Evolutionary conservation across 2,329 filamentous ascomycete genomes (phyloP).

Genomic region (Colletotrichum higginsianum): DNA sequence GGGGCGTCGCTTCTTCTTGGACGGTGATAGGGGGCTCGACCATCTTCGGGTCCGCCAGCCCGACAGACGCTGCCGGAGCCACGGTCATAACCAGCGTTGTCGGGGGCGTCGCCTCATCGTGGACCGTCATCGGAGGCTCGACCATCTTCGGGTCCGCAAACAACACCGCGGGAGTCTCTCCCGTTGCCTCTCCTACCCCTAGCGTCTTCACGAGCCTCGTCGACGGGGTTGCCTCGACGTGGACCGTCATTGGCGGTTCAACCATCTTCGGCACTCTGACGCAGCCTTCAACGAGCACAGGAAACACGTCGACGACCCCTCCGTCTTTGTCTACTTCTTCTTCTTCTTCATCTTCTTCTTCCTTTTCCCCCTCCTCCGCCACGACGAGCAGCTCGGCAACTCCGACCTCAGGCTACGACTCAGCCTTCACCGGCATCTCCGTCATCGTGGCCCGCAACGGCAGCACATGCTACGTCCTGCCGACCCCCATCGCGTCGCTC

Average conservation of each 20-base stretch:
- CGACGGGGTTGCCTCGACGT: constrained; percentile 1
- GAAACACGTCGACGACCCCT: not conserved
- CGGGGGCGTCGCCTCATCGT: constrained; percentile 6
- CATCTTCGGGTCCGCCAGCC: not conserved
- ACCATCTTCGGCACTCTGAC: not conserved
- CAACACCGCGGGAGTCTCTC: not conserved
- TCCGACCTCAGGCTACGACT: not conserved
- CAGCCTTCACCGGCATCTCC: constrained; percentile 35
- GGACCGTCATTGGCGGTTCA: constrained; percentile 11
- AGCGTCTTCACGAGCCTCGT: constrained; percentile 16
- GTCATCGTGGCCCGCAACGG: constrained; percentile 23
- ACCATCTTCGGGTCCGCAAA: not conserved
- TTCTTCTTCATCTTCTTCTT: not conserved
- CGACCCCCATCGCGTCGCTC: constrained; percentile 19
- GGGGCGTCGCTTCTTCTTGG: not conserved
- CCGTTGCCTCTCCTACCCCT: not conserved
- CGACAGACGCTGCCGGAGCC: not conserved
- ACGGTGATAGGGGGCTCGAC: constrained; percentile 15
- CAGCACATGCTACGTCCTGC: constrained; percentile 33
- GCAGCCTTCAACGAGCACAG: not conserved
- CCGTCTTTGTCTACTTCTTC: not conserved
- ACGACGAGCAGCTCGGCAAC: not conserved
- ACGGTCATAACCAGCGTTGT: constrained; percentile 22
- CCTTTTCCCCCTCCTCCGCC: not conserved
- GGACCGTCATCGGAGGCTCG: constrained; percentile 16